Evolutionary conservation across 2,329 filamentous ascomycete genomes (phyloP).

Genomic region (Exophiala aquamarina): DNA sequence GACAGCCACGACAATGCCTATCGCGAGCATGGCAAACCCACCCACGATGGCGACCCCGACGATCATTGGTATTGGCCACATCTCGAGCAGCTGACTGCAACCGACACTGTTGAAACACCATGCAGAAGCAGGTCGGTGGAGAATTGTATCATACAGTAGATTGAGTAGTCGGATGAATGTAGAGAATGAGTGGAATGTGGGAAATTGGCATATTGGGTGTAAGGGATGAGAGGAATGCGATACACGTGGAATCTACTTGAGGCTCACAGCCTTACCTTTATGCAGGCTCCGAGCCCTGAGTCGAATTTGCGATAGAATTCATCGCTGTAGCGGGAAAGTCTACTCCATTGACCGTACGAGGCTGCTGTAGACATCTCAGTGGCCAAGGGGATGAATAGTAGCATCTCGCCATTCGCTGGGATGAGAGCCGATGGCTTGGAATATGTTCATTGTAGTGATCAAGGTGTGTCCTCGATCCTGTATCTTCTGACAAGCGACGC

Average conservation of each 20-base stretch:
- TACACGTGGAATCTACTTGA: background rate
- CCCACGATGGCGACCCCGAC: slow-evolving; percentile 19
- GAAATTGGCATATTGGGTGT: slow-evolving; percentile 14
- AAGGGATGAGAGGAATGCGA: slow-evolving; percentile 18
- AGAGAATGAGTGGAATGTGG: slow-evolving; percentile 17
- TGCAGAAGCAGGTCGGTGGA: slow-evolving; percentile 12
- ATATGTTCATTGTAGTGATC: no score
- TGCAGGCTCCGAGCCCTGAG: no score
- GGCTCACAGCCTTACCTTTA: background rate
- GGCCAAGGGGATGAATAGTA: no score
- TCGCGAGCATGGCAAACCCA: slow-evolving; percentile 10
- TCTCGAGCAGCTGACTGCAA: slow-evolving; percentile 10
- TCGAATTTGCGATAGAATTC: no score
- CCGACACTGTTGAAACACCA: slow-evolving; percentile 1
- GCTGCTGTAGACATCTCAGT: no score
- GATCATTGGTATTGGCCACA: slow-evolving; percentile 25
- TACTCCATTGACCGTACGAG: no score
- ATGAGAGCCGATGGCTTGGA: no score
- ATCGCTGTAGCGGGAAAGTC: no score
- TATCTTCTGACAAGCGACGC: no score
- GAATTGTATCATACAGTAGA: background rate
- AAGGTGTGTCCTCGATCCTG: no score
- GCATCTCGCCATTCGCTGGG: no score
- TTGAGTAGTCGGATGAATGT: background rate
- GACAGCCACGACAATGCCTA: slow-evolving; percentile 21